Percentiles rank a stretch among this genome's conserved stretches.
Evolutionary conservation across 768 basidiomycete species (phyloP).

Genomic region (Hygrocybe coccinea): DNA sequence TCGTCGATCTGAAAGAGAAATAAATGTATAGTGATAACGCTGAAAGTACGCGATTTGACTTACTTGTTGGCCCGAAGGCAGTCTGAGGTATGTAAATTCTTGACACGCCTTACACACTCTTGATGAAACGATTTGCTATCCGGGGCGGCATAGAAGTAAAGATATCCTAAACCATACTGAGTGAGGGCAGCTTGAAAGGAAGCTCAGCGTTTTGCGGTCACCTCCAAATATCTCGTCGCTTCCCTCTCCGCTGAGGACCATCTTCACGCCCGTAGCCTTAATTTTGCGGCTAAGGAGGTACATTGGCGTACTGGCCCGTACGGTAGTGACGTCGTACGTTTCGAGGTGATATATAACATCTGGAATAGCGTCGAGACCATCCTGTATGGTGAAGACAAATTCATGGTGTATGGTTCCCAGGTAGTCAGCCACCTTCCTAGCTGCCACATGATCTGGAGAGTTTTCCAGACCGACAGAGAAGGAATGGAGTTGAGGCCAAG

Average conservation of each 20-base stretch:
- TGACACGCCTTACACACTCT: conserved; percentile 90
- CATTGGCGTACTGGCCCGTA: conserved; percentile 97
- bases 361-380: conserved; percentile 93
- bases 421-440: conserved; percentile 87
- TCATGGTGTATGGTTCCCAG: conserved; percentile 96
- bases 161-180: conserved; percentile 60
- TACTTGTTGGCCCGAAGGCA: conserved; percentile 98
- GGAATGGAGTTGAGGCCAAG: conserved; percentile 96
- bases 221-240: conserved; percentile 97
- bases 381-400: conserved; percentile 96
- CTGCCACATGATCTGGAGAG: conserved; percentile 93
- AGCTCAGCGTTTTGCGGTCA: conserved; percentile 24
- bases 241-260: conserved; percentile 97
- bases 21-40: neutral
- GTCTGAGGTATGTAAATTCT: conserved; percentile 95
- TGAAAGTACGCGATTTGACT: conserved; percentile 17
- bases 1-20: conserved; percentile 65
- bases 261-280: conserved; percentile 99
- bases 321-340: conserved; percentile 98
- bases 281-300: conserved; percentile 97
- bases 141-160: conserved; percentile 99
- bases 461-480: conserved; percentile 94
- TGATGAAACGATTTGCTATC: conserved; percentile 86
- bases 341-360: conserved; percentile 98
- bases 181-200: neutral